A percentile compares a stretch with the other conserved stretches of the same genome.
Conservation (phyloP, 1,139 yeast species). For the Candida smagusa region DNA sequence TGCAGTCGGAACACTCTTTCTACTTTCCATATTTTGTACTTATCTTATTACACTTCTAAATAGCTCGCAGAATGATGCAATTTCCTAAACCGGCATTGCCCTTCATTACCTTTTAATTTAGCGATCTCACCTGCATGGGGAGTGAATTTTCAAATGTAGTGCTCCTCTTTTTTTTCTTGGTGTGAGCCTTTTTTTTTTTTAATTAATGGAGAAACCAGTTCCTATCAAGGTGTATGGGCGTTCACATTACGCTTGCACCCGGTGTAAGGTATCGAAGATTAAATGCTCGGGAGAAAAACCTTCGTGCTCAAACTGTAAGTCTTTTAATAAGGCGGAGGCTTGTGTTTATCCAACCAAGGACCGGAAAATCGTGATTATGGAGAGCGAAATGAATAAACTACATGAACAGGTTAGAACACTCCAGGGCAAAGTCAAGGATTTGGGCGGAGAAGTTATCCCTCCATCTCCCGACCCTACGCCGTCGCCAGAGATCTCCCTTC, state of each 20-base stretch:
- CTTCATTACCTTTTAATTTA: background rate
- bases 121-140: background rate
- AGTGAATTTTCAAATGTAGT: too few species aligned
- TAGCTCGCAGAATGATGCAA: background rate
- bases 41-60: too few species aligned
- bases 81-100: background rate
- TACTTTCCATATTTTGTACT: too few species aligned
- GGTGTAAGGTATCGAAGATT: conserved; percentile 38
- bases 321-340: conserved; percentile 27
- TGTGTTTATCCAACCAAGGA: conserved; percentile 51
- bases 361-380: conserved; percentile 50
- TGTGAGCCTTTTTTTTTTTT: too few species aligned
- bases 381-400: conserved; percentile 44
- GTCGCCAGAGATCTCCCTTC: conserved; percentile 1
- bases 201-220: conserved; percentile 24
- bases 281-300: conserved; percentile 44
- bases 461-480: background rate
- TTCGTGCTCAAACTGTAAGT: conserved; percentile 37
- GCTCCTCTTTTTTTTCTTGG: background rate
- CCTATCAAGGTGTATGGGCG: conserved; percentile 43
- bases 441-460: background rate
- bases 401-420: conserved; percentile 39
- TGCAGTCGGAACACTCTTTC: too few species aligned
- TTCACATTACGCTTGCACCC: conserved; percentile 39
- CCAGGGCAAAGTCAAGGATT: conserved; percentile 17